Conservation (phyloP, 768 basidiomycete species). For the Chalciporus pseudorubinellus region DNA sequence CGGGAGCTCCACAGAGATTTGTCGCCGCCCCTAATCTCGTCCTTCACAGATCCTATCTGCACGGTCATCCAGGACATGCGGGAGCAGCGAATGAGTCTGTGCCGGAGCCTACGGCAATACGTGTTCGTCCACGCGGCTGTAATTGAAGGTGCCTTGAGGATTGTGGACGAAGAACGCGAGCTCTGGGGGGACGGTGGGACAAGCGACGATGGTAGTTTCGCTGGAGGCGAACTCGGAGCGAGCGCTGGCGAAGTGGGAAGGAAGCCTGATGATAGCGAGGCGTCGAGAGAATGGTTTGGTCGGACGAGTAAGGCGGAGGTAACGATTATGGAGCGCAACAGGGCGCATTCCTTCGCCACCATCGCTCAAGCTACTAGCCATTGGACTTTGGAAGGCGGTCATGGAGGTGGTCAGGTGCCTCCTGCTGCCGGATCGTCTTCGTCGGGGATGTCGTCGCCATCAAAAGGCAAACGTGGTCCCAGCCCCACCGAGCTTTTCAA, state of each 20-base stretch:
- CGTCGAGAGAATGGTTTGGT: constrained; percentile 6
- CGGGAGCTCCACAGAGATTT: constrained; percentile 51
- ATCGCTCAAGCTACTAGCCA: constrained; percentile 1
- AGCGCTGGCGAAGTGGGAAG: constrained; percentile 11
- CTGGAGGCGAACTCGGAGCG: constrained; percentile 9
- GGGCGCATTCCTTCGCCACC: constrained; percentile 7
- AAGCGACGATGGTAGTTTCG: constrained; percentile 21
- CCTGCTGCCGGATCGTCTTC: constrained; percentile 11
- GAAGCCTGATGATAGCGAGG: constrained; percentile 18
- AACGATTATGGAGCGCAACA: constrained; percentile 1
- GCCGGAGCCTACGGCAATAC: constrained; percentile 92
- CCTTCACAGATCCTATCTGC: constrained; percentile 73
- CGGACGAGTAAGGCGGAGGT: neutral
- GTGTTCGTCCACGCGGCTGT: constrained; percentile 89
- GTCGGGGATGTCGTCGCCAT: constrained; percentile 29
- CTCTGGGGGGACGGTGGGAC: constrained; percentile 26
- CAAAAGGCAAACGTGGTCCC: constrained; percentile 60
- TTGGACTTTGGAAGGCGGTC: constrained; percentile 6
- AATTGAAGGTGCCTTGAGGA: constrained; percentile 74
- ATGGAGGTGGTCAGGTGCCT: constrained; percentile 4
- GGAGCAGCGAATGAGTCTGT: constrained; percentile 94
- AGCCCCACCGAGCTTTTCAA: constrained; percentile 70
- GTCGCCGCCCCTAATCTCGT: constrained; percentile 59
- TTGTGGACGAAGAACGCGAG: constrained; percentile 70
- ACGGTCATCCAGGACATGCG: constrained; percentile 90